phyloP scores from a whole-genome alignment of 2,329 filamentous ascomycete genomes.

The Sporothrix globosa region DNA sequence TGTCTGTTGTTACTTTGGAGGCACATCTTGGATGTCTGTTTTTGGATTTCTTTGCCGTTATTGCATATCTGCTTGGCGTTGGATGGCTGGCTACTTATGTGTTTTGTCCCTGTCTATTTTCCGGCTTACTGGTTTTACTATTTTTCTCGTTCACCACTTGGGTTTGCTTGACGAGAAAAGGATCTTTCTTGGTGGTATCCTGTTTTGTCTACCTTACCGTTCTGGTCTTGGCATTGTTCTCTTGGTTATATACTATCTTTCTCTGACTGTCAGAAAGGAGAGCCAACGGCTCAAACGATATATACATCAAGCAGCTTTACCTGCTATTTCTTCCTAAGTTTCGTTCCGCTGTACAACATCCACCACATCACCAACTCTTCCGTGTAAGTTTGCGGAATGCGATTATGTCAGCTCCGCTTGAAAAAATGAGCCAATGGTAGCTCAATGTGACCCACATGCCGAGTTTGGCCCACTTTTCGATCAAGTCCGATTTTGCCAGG shows the following conservation, averaged over 20 bases:
- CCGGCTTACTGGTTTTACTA: background rate
- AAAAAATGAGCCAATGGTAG: background rate
- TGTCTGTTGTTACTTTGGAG: constrained; percentile 7
- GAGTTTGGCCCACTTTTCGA: background rate
- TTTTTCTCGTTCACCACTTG: constrained; percentile 2
- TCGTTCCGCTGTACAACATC: background rate
- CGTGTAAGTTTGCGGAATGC: background rate
- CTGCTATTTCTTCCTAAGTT: background rate
- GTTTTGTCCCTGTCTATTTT: background rate
- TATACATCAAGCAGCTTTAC: background rate
- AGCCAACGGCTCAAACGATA: background rate
- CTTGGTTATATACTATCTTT: background rate
- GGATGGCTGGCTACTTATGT: constrained; percentile 15
- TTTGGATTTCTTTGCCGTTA: background rate
- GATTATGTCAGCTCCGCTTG: background rate
- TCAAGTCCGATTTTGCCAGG: constrained; percentile 10
- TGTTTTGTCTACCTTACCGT: background rate
- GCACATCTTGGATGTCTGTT: constrained; percentile 9
- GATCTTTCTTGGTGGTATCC: background rate
- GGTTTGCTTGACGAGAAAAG: constrained; percentile 21
- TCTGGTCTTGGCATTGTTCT: background rate
- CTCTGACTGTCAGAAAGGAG: constrained; percentile 8
- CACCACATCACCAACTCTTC: too few species aligned
- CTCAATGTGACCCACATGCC: constrained; percentile 3
- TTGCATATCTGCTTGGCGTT: constrained; percentile 27